Percentiles rank a stretch among this genome's conserved stretches.
These are phyloP conservation scores for Macrolepiota dolichaula DNA, from an alignment of 768 basidiomycete species.

Conservation along the genomic window DNA sequence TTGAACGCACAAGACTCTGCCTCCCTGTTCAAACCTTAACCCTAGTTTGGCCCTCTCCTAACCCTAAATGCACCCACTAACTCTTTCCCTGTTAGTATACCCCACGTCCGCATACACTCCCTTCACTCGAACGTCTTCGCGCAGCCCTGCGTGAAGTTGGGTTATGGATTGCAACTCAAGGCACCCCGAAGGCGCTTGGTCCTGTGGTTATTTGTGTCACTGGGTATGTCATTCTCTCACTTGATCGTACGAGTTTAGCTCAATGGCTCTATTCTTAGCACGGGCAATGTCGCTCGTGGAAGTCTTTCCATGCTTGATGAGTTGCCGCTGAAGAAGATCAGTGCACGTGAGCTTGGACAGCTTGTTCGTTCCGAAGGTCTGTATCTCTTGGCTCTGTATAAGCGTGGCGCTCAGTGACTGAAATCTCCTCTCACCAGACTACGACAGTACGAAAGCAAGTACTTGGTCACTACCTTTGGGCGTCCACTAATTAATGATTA, in stretches of 20 bases:
- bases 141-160: constrained; percentile 56
- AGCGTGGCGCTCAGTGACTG: neutral
- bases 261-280: constrained; percentile 34
- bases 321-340: constrained; percentile 61
- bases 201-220: constrained; percentile 83
- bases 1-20: neutral
- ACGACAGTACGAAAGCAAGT: constrained; percentile 54
- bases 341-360: constrained; percentile 50
- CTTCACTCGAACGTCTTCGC: constrained; percentile 51
- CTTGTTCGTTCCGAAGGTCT: constrained; percentile 54
- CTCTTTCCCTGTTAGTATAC: constrained; percentile 47
- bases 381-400: constrained; percentile 10
- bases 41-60: constrained; percentile 1
- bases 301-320: constrained; percentile 69
- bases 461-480: neutral
- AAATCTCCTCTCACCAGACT: constrained; percentile 31
- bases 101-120: constrained; percentile 75
- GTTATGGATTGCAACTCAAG: constrained; percentile 46
- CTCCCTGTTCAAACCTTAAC: constrained; percentile 3
- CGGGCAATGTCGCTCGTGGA: constrained; percentile 81
- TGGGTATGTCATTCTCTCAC: constrained; percentile 46
- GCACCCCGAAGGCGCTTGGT: constrained; percentile 61
- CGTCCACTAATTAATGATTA: neutral
- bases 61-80: constrained; percentile 2
- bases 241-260: neutral